Base-by-base conservation (phyloP, 768 basidiomycete genomes). In the Termitomyces sp. region DNA sequence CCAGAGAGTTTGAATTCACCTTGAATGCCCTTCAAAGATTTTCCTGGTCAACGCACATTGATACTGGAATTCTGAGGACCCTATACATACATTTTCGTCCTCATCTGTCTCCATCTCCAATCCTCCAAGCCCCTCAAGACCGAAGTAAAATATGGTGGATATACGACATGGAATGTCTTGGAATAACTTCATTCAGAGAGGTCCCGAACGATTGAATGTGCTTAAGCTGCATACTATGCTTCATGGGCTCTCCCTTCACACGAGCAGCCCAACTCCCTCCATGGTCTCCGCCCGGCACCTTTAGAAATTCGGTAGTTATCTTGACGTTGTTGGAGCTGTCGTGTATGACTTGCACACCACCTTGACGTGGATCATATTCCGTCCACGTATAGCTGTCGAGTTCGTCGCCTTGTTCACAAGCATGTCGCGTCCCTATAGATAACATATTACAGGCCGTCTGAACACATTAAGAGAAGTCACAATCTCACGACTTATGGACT, bases 191-290 rank as follows among this genome's bases (percentile, higher is more conserved):
- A 23, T 58, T 46, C 30, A 57, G 50, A 32, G 16, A 16, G 10
- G 35, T 46, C 20, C 6, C 6, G 46, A 32, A 50, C 13, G 18
- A 10, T 47, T n/a, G 48, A 36, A 51, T 33, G n/a, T 38, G 46
- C 12, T 30, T 13, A 33, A 56, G 36, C 12, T 41, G 71, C 79
- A 51, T 58, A 91, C 93, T 76, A 62, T 75, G 68, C 60, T 85
- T 75, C n/a, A 96, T 75, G 16, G 93, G 91, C 70, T 84, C 79
- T 23, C 93, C 92, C 67, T 86, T 89, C 63, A 95, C 81, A 57
- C 94, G 85, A 12, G 85, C 88, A 64, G 88, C 92, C 93, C 93
- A 95, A 70, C 89, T 92, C 18, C 94, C 93, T 16, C 92, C 91
- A 68, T 91, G 81, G 13, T 82, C 80, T 13, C 90, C 93, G 47